Evolutionary conservation across 1,139 yeast genomes (phyloP), one percentile per base, ranked within the genome.

Genomic region (Debaryomycetaceae sp.): DNA sequence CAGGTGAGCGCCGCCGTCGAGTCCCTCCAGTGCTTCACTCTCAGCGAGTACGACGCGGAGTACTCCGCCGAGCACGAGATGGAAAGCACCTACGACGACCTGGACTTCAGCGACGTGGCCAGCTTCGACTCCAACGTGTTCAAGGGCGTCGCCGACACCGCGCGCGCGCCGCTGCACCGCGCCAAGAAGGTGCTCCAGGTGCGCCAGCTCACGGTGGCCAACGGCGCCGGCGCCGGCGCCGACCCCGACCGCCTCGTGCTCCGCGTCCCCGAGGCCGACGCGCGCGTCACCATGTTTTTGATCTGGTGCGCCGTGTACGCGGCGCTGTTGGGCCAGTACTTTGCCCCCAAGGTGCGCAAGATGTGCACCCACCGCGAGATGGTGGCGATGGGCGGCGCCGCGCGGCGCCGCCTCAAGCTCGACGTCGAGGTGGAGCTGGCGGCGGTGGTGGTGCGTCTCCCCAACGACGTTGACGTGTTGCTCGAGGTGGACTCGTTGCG

Each of bases 391-490:
- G 58, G 56, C 1, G 33, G 31, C 9, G 41, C 45, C 3, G 38
- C 38, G 25, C 49, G 45, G 17, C 51, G 48, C 29, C 36, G 44
- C 7, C 22, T 61, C 10, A 58, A 58, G 30, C 37, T 71, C 25
- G 67, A 65, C 31, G 39, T 71, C 2, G 44, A 50, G n/a, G 45
- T 66, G 9, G 58, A 58, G 28, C 58, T 75, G 3, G 56, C 66
- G 12, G 64, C 77, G 2, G 34, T 70, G 25, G 72, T 73, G 26
- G 46, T 65, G 2, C 53, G 71, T 18, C 48, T 78, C 16, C 83
- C 83, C 1, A 64, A 66, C 34, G 54, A 60, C 16, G 77, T 71
- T 16, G 73, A 70, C 38, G 47, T 74, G 4, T 58, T 78, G 61
- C 33, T 76, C 20, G 83, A 77, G 43, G 35, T 71, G 4, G 74